Evolutionary conservation across 2,329 filamentous ascomycete genomes (phyloP).

Genomic region (Apiospora phragmitis): DNA sequence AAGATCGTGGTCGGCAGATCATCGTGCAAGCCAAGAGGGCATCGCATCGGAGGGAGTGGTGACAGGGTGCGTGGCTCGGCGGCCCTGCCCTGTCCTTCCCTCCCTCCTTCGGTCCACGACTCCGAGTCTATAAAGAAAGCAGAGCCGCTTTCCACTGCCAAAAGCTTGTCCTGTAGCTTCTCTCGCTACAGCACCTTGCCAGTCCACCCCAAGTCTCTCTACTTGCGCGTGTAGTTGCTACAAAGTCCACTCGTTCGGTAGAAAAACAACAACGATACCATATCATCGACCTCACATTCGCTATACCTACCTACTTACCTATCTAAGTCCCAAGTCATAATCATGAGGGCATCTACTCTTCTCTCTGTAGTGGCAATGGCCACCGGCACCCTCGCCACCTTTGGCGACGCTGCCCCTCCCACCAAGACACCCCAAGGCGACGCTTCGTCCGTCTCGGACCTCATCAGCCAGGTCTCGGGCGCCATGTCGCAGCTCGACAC

Average conservation of each 20-base stretch:
- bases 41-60: not conserved
- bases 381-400: not conserved
- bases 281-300: not conserved
- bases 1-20: not conserved
- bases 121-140: not conserved
- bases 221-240: not conserved
- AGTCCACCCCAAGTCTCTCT: not conserved
- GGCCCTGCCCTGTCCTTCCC: not conserved
- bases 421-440: not conserved
- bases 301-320: not conserved
- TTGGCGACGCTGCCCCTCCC: not conserved
- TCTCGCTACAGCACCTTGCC: not conserved
- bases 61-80: not conserved
- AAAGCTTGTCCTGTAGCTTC: not conserved
- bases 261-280: not conserved
- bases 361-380: not conserved
- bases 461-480: constrained; percentile 2
- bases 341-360: constrained; percentile 6
- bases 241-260: not conserved
- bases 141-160: not conserved
- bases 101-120: not conserved
- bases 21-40: constrained; percentile 5
- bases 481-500: constrained; percentile 10
- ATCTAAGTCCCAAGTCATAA: constrained; percentile 1
- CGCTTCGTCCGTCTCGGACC: not conserved